Percentiles rank a stretch among this genome's conserved stretches.
phyloP scores from a whole-genome alignment of 2,329 filamentous ascomycete genomes.

The Calonectria leucothoes region DNA sequence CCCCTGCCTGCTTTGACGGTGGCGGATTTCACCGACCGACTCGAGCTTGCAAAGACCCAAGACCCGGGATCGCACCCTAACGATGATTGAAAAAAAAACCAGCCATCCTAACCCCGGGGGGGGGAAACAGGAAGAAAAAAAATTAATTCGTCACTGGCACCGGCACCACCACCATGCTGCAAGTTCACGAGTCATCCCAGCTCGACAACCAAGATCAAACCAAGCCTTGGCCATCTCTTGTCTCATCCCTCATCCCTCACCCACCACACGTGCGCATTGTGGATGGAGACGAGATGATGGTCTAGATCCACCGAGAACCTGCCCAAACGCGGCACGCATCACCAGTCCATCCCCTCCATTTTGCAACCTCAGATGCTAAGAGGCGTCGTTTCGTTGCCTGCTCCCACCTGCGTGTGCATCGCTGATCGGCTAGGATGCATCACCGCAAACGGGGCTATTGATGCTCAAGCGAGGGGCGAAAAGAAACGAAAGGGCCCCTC shows the following conservation, averaged over 20 bases:
- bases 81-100: slow-evolving; percentile 2
- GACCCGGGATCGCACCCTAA: neutral
- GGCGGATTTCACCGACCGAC: slow-evolving; percentile 19
- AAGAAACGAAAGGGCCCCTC: slow-evolving; percentile 19
- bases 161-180: slow-evolving; percentile 3
- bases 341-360: neutral
- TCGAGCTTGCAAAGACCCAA: slow-evolving; percentile 3
- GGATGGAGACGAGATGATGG: slow-evolving; percentile 8
- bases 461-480: slow-evolving; percentile 18
- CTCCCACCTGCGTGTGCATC: neutral
- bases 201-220: neutral
- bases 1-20: slow-evolving; percentile 12
- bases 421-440: slow-evolving; percentile 12
- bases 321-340: slow-evolving; percentile 3
- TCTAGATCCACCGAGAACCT: slow-evolving; percentile 17
- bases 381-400: slow-evolving; percentile 9
- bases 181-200: slow-evolving; percentile 18
- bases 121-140: neutral
- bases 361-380: neutral
- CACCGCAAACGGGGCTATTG: slow-evolving; percentile 10
- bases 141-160: slow-evolving; percentile 7
- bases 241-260: slow-evolving; percentile 1
- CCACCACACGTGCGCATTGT: slow-evolving; percentile 9
- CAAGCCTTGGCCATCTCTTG: slow-evolving; percentile 12
- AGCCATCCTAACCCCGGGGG: neutral